Evolutionary conservation across 768 basidiomycete species (phyloP).

Genomic region (Tricholoma hemisulphureum): DNA sequence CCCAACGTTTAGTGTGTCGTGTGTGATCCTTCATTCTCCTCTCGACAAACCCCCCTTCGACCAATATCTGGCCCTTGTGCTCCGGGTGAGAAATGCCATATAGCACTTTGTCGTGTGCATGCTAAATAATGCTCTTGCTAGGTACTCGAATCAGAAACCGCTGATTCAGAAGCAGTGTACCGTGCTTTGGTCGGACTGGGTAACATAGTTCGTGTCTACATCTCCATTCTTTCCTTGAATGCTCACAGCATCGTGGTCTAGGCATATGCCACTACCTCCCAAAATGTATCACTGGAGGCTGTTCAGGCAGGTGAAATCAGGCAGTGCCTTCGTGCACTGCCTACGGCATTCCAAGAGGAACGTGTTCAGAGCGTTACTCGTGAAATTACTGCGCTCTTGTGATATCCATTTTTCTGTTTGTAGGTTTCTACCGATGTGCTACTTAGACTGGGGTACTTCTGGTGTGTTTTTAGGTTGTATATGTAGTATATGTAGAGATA

Average conservation of each 20-base stretch:
- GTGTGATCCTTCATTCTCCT: conserved; percentile 45
- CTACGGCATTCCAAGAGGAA: conserved; percentile 54
- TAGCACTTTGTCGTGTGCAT: background rate
- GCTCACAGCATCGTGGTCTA: conserved; percentile 26
- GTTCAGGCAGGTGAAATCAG: conserved; percentile 41
- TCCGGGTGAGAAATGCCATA: conserved; percentile 42
- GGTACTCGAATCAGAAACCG: conserved; percentile 48
- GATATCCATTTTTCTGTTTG: conserved; percentile 16
- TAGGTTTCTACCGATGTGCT: background rate
- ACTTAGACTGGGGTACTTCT: conserved; percentile 2
- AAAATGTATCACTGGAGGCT: conserved; percentile 33
- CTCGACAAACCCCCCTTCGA: conserved; percentile 39
- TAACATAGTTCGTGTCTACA: conserved; percentile 52
- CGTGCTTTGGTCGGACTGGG: conserved; percentile 72
- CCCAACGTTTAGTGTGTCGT: conserved; percentile 55
- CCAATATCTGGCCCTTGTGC: conserved; percentile 43
- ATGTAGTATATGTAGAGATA: background rate
- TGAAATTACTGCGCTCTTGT: conserved; percentile 49
- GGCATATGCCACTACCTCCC: conserved; percentile 48
- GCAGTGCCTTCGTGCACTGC: conserved; percentile 38
- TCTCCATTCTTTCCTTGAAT: background rate
- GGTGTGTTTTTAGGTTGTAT: conserved; percentile 3
- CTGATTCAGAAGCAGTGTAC: conserved; percentile 70
- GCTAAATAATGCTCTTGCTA: conserved; percentile 17
- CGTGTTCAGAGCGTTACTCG: conserved; percentile 50